Conservation (phyloP, 139 green algal species). For the Auxenochlorella pyrenoidosa region DNA sequence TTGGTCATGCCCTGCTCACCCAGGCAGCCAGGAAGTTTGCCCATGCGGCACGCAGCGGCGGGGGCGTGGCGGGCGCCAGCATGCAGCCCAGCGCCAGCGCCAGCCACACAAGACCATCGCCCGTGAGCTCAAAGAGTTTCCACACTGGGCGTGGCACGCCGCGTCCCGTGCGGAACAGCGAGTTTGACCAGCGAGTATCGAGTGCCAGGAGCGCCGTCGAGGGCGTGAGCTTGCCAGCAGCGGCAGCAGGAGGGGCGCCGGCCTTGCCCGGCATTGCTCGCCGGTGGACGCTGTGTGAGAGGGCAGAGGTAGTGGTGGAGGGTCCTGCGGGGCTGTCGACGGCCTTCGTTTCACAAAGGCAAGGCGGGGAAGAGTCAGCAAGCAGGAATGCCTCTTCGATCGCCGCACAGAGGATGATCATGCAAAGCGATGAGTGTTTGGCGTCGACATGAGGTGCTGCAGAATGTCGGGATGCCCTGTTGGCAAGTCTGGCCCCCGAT, state of each 20-base stretch:
- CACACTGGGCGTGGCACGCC: constrained; percentile 48
- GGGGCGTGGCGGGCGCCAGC: constrained; percentile 20
- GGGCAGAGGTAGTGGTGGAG: too few relatives aligned
- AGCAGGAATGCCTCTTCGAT: too few relatives aligned
- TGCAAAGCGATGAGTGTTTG: too few relatives aligned
- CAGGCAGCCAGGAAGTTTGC: constrained; percentile 13
- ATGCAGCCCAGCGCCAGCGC: background rate
- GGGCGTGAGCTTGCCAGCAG: background rate
- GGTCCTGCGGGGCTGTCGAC: too few relatives aligned
- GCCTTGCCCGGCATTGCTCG: background rate
- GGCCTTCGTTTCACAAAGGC: too few relatives aligned
- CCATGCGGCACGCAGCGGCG: background rate
- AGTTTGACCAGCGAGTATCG: constrained; percentile 14
- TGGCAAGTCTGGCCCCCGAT: too few relatives aligned
- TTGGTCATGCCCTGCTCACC: background rate
- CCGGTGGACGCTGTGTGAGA: background rate
- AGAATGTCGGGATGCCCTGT: too few relatives aligned
- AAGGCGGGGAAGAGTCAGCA: too few relatives aligned
- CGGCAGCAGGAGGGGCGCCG: background rate
- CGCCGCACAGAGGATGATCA: too few relatives aligned
- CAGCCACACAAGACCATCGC: constrained; percentile 67
- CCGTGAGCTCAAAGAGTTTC: constrained; percentile 60
- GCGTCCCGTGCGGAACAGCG: constrained; percentile 11
- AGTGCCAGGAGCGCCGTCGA: background rate
- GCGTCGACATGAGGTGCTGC: too few relatives aligned